These are phyloP conservation scores for Lodderomyces orthopsilosis DNA, from an alignment of 1,139 yeast species.

Conservation along the genomic window DNA sequence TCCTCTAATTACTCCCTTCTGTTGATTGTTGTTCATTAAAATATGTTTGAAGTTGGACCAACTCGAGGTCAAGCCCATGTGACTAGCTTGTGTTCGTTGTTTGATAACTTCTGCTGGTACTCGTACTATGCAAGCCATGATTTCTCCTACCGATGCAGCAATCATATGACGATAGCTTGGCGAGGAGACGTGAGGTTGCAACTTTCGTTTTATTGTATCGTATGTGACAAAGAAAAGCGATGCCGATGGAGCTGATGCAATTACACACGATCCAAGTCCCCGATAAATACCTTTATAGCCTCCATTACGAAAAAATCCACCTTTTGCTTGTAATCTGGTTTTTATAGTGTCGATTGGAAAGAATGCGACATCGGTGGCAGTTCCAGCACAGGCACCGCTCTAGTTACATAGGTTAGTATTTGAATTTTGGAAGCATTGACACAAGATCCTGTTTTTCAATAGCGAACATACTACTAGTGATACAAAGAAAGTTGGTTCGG, in stretches of 20 bases:
- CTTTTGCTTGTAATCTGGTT: conserved; percentile 91
- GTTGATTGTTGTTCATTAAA: conserved; percentile 43
- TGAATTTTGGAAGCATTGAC: not conserved
- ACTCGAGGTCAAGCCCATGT: conserved; percentile 49
- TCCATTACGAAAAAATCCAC: conserved; percentile 89
- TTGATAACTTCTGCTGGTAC: conserved; percentile 97
- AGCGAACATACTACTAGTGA: not conserved
- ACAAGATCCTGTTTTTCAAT: not conserved
- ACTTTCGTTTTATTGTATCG: conserved; percentile 63
- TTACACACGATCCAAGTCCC: conserved; percentile 90
- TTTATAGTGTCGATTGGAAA: conserved; percentile 95
- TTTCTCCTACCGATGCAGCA: conserved; percentile 85
- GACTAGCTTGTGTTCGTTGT: conserved; percentile 84
- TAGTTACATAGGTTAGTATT: conserved; percentile 16
- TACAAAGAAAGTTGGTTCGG: not conserved
- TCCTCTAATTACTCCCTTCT: conserved; percentile 70
- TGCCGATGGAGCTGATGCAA: conserved; percentile 95
- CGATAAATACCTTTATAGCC: conserved; percentile 89
- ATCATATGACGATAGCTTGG: conserved; percentile 71
- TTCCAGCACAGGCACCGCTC: conserved; percentile 97
- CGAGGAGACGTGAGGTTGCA: conserved; percentile 29
- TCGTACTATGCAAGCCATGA: conserved; percentile 88
- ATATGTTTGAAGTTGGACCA: conserved; percentile 59
- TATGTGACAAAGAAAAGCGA: conserved; percentile 86
- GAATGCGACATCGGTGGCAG: conserved; percentile 88